Conservation (phyloP, 352 stramenopile genomes). For the Phytophthora lateralis region DNA sequence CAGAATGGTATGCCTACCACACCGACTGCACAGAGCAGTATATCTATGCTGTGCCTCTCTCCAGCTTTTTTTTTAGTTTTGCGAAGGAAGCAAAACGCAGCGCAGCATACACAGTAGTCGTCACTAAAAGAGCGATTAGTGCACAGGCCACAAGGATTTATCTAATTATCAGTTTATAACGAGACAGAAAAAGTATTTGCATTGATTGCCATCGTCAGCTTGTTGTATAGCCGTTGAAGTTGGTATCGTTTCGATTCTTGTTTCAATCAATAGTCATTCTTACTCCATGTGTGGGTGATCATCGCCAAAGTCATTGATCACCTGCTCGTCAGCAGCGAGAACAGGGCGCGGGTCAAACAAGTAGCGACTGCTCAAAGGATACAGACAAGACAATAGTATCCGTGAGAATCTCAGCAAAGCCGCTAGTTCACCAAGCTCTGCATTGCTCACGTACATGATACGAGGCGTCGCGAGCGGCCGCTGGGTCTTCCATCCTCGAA, state of each 20-base stretch:
- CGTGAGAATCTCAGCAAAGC: conserved; percentile 3
- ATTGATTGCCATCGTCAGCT: conserved; percentile 18
- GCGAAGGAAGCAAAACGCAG: conserved; percentile 30
- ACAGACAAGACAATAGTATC: conserved; percentile 3
- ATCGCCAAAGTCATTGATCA: conserved; percentile 70
- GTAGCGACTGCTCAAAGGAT: conserved; percentile 49
- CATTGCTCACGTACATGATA: conserved; percentile 72
- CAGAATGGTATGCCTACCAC: not conserved
- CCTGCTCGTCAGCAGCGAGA: conserved; percentile 49
- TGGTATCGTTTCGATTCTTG: conserved; percentile 1
- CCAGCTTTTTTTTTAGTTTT: conserved; percentile 23
- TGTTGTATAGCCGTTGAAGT: not conserved
- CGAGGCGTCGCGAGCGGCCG: conserved; percentile 92
- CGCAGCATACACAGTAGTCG: conserved; percentile 3
- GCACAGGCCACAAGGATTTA: conserved; percentile 21
- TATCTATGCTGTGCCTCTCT: conserved; percentile 32
- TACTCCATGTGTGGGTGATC: conserved; percentile 66
- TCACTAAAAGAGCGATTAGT: not conserved
- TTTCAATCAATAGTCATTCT: conserved; percentile 23
- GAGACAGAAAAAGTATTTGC: conserved; percentile 16
- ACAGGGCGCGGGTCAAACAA: conserved; percentile 61
- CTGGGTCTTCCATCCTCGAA: conserved; percentile 94
- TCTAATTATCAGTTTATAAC: conserved; percentile 32
- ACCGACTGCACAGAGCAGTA: conserved; percentile 27
- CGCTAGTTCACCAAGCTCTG: not conserved